Base-by-base conservation (phyloP, 1,284 basidiomycete species). In the Malassezia brasiliensis region DNA sequence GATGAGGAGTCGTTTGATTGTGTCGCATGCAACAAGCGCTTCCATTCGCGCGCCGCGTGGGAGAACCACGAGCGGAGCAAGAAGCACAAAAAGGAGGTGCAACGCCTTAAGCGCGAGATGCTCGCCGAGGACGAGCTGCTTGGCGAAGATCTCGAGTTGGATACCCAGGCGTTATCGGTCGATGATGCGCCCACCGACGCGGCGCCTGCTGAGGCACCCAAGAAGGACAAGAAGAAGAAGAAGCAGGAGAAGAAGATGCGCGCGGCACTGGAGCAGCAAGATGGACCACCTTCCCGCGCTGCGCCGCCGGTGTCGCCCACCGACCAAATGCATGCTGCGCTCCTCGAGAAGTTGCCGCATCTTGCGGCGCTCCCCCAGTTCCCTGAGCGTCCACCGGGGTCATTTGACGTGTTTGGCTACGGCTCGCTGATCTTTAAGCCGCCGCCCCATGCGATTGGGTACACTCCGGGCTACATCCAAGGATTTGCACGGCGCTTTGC, bases 31-130 rank as follows among this genome's bases (percentile, higher is more conserved):
- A 81, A 83, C 51, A 96, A 96, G 78, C 81, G 80, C 1, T 98
- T 96, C 76, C 80, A 85, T 68, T 90, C 86, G 64, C 90, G 96
- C 70, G 88, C 89, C 0, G 87, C 90, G 15, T 98, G 91, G 89
- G 81, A 84, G 65, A 96, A 91, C 74, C 94, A 98, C 65, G 94
- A 98, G 75, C 80, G 90, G 64, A 96, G 90, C 76, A 88, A 87
- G 76, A 96, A 93, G 76, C 94, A 99, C 75, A 77, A 88, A 74
- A 89, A 87, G 47, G 67, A 66, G 5, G 67, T 65, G 25, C 47
- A 55, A 38, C 77, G 76, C 63, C 73, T 93, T 52, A 82, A 82
- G 72, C 77, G 77, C 54, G 80, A 87, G 72, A 91, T 94, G 83
- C 71, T 81, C 31, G 37, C 40, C 15, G 57, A 53, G 20, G 56